Base-by-base conservation (phyloP, 352 stramenopile genomes). In the Phytophthora citrophthora region DNA sequence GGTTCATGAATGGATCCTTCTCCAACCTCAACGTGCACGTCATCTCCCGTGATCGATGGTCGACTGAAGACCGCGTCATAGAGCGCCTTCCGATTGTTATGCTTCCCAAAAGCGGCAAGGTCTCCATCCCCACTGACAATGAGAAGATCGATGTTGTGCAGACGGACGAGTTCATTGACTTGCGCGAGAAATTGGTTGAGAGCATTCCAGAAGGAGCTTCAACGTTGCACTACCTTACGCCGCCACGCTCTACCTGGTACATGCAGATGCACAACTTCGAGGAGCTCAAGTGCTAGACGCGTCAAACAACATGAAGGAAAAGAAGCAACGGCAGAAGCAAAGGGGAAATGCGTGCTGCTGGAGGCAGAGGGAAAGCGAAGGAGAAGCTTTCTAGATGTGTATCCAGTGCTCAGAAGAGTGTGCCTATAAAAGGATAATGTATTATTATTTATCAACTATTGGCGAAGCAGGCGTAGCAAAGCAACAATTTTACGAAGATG, bases 221-320 rank as follows among this genome's bases (percentile, higher is more conserved):
- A 5, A 31, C 54, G 7, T 41, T 76, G 49, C 77, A 84, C 44
- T 79, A 90, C 43, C 75, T 94, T 11, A 92, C 83, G 45, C 86
- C 86, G 39, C 86, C 86, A 23, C 81, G 83, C 29, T 91, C 86
- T 4, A 94, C 86, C 26, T 94, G 86, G 86, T 80, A 79, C 76
- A 92, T 94, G 61, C 86, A 94, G 56, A 94, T 90, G 79, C 83
- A 86, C 31, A 60, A 86, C 74, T 89, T 94, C 41, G 85, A 93
- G 29, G 70, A 52, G 26, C 70, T 88, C 26, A 68, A 87, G 10
- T 88, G 80, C 39, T 89, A 54, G 76, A 62, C 23, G 41, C 55
- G 26, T 20, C 12, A 40, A 23, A 43, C 45, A 47, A 40, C 11
- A 68, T 46, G 34, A 65, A 61, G 24, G 32, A 24, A 53, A 38